Evolutionary conservation across 208 protist genomes (phyloP), one percentile per base, ranked within the genome.

Genomic region (Leishmania turanica): DNA sequence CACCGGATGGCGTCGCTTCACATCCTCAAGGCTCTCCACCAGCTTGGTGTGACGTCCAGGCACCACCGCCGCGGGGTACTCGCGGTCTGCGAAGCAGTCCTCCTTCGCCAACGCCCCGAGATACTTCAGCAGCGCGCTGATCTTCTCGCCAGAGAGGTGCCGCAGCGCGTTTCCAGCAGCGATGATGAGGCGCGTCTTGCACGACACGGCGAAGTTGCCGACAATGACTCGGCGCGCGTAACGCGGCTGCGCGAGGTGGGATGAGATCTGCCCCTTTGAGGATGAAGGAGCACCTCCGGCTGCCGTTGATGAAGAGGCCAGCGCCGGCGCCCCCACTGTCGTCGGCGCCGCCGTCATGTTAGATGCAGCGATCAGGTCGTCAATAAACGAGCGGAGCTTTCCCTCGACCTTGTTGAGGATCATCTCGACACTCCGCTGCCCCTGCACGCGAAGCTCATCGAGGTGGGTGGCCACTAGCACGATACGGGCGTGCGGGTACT

Each of bases 131-230:
- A 97, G 80, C 4, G 77, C 71, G 69, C 91, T 95, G 42, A 98
- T 91, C 77, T 88, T 96, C 78, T 82, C 65, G 2, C 90, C 92
- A 3, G 90, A 93, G 40, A 96, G 76, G 73, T 91, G 81, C 27
- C 88, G 86, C 54, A 88, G 80, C 56, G 80, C 60, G 73, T 87
- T 83, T 65, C 93, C 93, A n/a, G 92, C 86, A 7, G 89, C 90
- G 80, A 97, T 94, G 74, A 97, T 85, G 37, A 83, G 77, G 17
- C 94, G 92, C 62, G 82, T 95, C 82, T 95, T 96, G 87, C 92
- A 98, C 6, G 94, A 97, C 6, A 96, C 93, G 64, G 95, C 95
- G 77, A 97, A 98, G 81, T 92, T 96, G 56, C 93, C 95, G 21
- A 93, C 83, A 76, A 97, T 92, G 72, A 84, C 66, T 31, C 77